A percentile compares a stretch with the other conserved stretches of the same genome.
These are phyloP conservation scores for Clarireedia homoeocarpa DNA, from an alignment of 2,329 filamentous ascomycete genomes.

Conservation along the genomic window DNA sequence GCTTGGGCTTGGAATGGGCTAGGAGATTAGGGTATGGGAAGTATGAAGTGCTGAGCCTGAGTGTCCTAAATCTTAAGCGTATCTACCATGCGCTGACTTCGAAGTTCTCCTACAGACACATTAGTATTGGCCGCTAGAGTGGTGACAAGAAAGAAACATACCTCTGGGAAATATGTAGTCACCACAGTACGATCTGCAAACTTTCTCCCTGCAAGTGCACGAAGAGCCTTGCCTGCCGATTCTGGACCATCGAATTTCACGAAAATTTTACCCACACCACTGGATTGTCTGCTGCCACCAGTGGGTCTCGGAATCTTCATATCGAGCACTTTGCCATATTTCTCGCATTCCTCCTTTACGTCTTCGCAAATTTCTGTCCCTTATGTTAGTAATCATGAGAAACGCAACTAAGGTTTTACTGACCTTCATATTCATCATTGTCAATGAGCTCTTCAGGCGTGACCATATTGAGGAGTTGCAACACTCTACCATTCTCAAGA, in stretches of 20 bases:
- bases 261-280: slow-evolving; percentile 95
- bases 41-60: neutral
- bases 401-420: slow-evolving; percentile 16
- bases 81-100: slow-evolving; percentile 43
- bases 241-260: slow-evolving; percentile 82
- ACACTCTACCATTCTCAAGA: slow-evolving; percentile 70
- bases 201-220: slow-evolving; percentile 86
- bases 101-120: slow-evolving; percentile 68
- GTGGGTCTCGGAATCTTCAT: slow-evolving; percentile 87
- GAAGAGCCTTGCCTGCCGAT: slow-evolving; percentile 74
- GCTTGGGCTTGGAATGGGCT: neutral
- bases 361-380: slow-evolving; percentile 81
- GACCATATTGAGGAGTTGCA: slow-evolving; percentile 97
- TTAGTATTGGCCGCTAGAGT: slow-evolving; percentile 27
- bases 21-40: neutral
- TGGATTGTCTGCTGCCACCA: slow-evolving; percentile 72
- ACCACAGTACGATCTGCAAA: slow-evolving; percentile 96
- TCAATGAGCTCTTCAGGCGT: slow-evolving; percentile 92
- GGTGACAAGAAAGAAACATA: slow-evolving; percentile 31
- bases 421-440: slow-evolving; percentile 91
- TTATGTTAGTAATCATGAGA: too few relatives aligned
- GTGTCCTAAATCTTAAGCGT: neutral
- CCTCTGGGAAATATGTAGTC: slow-evolving; percentile 92
- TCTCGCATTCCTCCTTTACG: slow-evolving; percentile 83
- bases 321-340: slow-evolving; percentile 79